Evolutionary conservation across 164 flowering plant genomes (phyloP).

Genomic region (Tetrastigma voinierianum): DNA sequence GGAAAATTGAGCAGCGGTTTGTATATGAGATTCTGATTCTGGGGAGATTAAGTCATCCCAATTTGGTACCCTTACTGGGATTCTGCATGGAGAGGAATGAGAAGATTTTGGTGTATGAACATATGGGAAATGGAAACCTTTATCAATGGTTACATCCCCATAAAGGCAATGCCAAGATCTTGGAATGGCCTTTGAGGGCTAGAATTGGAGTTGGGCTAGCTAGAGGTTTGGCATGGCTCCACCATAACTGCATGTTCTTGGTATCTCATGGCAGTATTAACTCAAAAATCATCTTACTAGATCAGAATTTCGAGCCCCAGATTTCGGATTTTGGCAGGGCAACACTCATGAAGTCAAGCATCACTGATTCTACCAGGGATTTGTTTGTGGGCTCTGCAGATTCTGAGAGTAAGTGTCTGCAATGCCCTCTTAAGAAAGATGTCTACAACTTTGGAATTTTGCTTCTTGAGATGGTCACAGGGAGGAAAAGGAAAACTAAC

Average conservation of each 20-base stretch:
- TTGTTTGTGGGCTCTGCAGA: too few relatives aligned
- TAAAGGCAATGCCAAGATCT: constrained; percentile 1
- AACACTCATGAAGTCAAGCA: neutral
- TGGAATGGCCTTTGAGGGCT: constrained; percentile 18
- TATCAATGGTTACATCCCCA: constrained; percentile 4
- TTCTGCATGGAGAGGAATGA: constrained; percentile 9
- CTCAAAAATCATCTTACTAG: neutral
- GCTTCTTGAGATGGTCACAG: neutral
- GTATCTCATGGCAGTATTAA: neutral
- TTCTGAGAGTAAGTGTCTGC: neutral
- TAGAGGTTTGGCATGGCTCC: constrained; percentile 25
- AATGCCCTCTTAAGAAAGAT: neutral
- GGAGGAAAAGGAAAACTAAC: neutral
- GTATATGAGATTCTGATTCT: neutral
- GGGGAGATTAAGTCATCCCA: neutral
- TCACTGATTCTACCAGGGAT: neutral
- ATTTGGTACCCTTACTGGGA: constrained; percentile 6
- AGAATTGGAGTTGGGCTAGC: constrained; percentile 19
- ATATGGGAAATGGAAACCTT: constrained; percentile 19
- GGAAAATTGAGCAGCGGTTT: neutral
- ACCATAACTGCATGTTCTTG: constrained; percentile 6
- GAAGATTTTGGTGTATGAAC: constrained; percentile 3
- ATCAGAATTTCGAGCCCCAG: neutral
- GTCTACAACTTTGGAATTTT: neutral
- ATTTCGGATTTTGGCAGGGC: neutral